A percentile compares a stretch with the other conserved stretches of the same genome.
Conservation (phyloP, 768 basidiomycete species). For the Termitomyces sp. region DNA sequence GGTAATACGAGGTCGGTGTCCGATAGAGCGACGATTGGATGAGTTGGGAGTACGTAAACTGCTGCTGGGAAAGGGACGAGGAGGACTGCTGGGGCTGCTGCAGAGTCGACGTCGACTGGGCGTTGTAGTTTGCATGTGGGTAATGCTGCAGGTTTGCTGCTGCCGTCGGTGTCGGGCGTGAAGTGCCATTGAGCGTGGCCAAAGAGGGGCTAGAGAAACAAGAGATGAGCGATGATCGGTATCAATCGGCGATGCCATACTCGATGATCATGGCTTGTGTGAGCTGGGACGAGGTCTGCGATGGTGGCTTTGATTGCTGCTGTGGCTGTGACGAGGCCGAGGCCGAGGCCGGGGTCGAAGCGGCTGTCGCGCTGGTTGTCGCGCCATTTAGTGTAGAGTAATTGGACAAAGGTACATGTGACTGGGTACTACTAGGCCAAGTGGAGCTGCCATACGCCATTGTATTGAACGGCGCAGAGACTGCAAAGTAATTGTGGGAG, state of each 20-base stretch:
- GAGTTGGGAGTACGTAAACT: constrained; percentile 42
- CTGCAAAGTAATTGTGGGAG: constrained; percentile 31
- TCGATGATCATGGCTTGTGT: constrained; percentile 59
- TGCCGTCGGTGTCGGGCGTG: constrained; percentile 19
- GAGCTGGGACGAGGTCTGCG: constrained; percentile 22
- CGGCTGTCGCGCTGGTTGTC: constrained; percentile 38
- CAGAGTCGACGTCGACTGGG: constrained; percentile 19
- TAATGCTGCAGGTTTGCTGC: constrained; percentile 29
- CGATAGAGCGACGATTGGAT: constrained; percentile 20
- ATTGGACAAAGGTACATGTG: constrained; percentile 55
- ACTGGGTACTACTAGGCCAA: constrained; percentile 36
- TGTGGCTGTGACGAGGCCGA: constrained; percentile 17
- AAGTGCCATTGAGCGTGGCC: constrained; percentile 46
- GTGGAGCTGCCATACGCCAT: constrained; percentile 50
- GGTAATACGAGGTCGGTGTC: constrained; percentile 19
- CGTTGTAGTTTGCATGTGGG: constrained; percentile 36
- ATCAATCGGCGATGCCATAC: constrained; percentile 37
- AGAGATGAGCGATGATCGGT: constrained; percentile 5
- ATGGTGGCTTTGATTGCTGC: constrained; percentile 18
- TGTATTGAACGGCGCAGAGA: constrained; percentile 44
- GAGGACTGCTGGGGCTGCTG: constrained; percentile 29
- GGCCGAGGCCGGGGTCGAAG: constrained; percentile 17
- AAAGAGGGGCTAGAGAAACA: constrained; percentile 44
- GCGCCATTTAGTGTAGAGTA: constrained; percentile 79
- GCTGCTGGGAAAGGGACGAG: constrained; percentile 28